Evolutionary conservation across 1,284 basidiomycete species (phyloP).

Genomic region (Anthracocystis panici-leucophaei): DNA sequence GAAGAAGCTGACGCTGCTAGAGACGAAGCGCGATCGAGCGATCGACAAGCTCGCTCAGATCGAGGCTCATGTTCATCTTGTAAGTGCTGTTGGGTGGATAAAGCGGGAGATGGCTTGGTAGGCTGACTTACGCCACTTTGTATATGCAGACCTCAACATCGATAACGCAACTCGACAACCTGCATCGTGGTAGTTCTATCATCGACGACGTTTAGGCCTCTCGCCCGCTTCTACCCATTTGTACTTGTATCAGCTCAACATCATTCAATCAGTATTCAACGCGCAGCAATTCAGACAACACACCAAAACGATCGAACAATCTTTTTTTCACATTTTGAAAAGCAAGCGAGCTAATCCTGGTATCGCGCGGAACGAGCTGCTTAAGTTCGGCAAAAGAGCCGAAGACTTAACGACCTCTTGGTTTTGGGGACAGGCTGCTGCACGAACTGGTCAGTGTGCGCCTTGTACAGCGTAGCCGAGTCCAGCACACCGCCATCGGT

Average conservation of each 20-base stretch:
- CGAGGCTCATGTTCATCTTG: slow-evolving; percentile 52
- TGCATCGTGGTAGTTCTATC: slow-evolving; percentile 49
- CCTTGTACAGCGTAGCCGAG: slow-evolving; percentile 43
- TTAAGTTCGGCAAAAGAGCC: slow-evolving; percentile 4
- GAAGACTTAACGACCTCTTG: slow-evolving; percentile 10
- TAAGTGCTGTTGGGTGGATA: slow-evolving; percentile 5
- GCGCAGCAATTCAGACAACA: neutral
- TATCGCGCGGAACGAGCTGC: slow-evolving; percentile 17
- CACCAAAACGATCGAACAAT: neutral
- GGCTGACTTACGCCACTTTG: slow-evolving; percentile 2
- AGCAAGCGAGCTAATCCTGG: neutral
- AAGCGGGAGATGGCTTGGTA: neutral
- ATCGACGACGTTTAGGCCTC: slow-evolving; percentile 29
- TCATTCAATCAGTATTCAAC: neutral
- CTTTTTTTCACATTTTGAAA: too few species aligned
- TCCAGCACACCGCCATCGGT: slow-evolving; percentile 44
- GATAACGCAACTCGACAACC: slow-evolving; percentile 52
- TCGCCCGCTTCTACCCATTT: neutral
- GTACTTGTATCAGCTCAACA: slow-evolving; percentile 18
- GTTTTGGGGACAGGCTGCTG: slow-evolving; percentile 13
- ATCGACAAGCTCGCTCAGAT: slow-evolving; percentile 51
- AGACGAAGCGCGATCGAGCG: slow-evolving; percentile 44
- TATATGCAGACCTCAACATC: slow-evolving; percentile 41
- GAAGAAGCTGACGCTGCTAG: slow-evolving; percentile 45
- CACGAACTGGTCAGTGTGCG: slow-evolving; percentile 32